A percentile compares a stretch with the other conserved stretches of the same genome.
Evolutionary conservation across 192 early-diverging fungal species (phyloP).

Genomic region (Coemansia sp.): DNA sequence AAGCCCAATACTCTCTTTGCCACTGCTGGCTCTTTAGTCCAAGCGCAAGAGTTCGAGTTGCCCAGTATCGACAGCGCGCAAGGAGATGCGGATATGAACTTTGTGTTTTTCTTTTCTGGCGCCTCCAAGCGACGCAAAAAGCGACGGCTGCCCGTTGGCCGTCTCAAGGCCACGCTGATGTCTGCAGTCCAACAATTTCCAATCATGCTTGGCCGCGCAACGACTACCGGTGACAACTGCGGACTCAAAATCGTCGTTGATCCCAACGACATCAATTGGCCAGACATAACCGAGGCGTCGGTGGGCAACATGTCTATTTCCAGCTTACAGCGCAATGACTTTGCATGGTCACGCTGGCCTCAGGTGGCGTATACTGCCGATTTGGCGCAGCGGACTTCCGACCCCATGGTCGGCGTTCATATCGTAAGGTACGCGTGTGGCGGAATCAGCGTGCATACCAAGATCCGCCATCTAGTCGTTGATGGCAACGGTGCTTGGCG

Average conservation of each 20-base stretch:
- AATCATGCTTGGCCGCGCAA: slow-evolving; percentile 15
- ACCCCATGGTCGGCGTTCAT: slow-evolving; percentile 30
- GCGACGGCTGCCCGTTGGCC: not conserved
- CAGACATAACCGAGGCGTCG: slow-evolving; percentile 19
- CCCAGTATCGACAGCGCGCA: slow-evolving; percentile 42
- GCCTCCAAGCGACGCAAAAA: slow-evolving; percentile 2
- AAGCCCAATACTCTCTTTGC: not conserved
- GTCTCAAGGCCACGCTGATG: slow-evolving; percentile 13
- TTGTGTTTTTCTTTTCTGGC: slow-evolving; percentile 29
- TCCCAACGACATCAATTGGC: slow-evolving; percentile 35
- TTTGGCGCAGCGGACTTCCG: not conserved
- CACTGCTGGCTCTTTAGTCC: not conserved
- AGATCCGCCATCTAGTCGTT: slow-evolving; percentile 33
- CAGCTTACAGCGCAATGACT: not conserved
- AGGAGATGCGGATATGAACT: slow-evolving; percentile 37
- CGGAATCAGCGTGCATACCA: slow-evolving; percentile 35
- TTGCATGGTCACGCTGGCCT: slow-evolving; percentile 27
- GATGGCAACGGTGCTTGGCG: slow-evolving; percentile 31
- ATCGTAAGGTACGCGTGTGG: slow-evolving; percentile 41
- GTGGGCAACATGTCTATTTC: not conserved
- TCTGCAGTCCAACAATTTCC: slow-evolving; percentile 29
- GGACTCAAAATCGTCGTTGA: slow-evolving; percentile 13
- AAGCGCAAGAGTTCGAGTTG: slow-evolving; percentile 20
- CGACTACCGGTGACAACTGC: not conserved
- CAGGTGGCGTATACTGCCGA: slow-evolving; percentile 2